Conservation (phyloP, 352 stramenopile genomes). For the Globisporangium lucens region DNA sequence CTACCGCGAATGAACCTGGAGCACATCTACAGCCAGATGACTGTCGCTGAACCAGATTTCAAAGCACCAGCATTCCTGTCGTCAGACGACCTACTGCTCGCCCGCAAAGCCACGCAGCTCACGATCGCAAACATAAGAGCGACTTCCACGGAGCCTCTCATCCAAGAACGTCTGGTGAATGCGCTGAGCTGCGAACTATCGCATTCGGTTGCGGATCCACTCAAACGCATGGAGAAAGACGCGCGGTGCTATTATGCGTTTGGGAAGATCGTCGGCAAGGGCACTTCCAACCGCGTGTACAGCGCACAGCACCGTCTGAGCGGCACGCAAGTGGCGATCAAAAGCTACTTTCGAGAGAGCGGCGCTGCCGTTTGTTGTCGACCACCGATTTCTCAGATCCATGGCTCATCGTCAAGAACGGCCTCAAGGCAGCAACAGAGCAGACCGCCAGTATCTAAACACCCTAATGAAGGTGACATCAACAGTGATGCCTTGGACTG, state of each 20-base stretch:
- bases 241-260: constrained; percentile 37
- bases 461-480: neutral
- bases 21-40: neutral
- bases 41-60: neutral
- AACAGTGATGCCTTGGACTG: constrained; percentile 43
- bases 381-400: constrained; percentile 5
- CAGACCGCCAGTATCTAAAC: neutral
- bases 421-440: neutral
- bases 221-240: constrained; percentile 20
- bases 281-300: constrained; percentile 54
- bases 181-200: neutral
- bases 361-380: constrained; percentile 32
- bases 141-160: neutral
- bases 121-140: constrained; percentile 1
- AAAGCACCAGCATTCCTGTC: neutral
- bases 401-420: neutral
- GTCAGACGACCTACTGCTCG: constrained; percentile 1
- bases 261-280: constrained; percentile 43
- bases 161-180: neutral
- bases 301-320: constrained; percentile 42
- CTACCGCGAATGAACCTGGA: neutral
- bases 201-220: neutral
- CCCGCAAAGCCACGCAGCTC: constrained; percentile 2
- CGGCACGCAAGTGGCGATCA: constrained; percentile 47
- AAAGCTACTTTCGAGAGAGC: constrained; percentile 53